phyloP scores from a whole-genome alignment of 768 basidiomycete genomes.

The Daedaleopsis nitida region DNA sequence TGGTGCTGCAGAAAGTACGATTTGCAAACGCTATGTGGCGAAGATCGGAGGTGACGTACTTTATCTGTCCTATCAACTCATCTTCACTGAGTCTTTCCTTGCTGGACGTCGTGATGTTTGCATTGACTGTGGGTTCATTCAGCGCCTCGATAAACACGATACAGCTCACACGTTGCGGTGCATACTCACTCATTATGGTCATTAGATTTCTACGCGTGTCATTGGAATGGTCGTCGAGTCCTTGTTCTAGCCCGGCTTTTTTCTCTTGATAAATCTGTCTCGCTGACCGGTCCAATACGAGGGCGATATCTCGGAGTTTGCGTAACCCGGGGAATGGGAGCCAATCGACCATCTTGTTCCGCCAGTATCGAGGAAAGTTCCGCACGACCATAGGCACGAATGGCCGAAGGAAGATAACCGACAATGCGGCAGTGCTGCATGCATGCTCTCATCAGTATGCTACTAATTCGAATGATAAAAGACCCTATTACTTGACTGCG shows the following conservation, averaged over 20 bases:
- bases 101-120: constrained; percentile 33
- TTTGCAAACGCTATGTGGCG: not conserved
- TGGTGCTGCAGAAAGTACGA: constrained; percentile 28
- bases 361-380: constrained; percentile 26
- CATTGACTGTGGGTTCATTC: constrained; percentile 29
- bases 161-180: too few species aligned
- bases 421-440: constrained; percentile 29
- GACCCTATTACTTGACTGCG: constrained; percentile 35
- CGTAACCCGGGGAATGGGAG: constrained; percentile 32
- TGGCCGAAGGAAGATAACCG: constrained; percentile 33
- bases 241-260: constrained; percentile 26
- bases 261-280: constrained; percentile 33
- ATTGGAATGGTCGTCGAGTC: constrained; percentile 2
- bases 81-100: constrained; percentile 35
- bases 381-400: constrained; percentile 35
- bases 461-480: not conserved
- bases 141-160: not conserved
- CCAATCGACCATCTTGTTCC: constrained; percentile 37
- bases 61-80: constrained; percentile 42
- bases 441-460: not conserved
- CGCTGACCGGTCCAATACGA: constrained; percentile 34
- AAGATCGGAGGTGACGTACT: constrained; percentile 25
- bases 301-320: constrained; percentile 29
- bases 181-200: constrained; percentile 40
- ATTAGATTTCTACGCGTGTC: constrained; percentile 37